These are phyloP conservation scores for Suillus hirtellus DNA, from an alignment of 768 basidiomycete species.

Conservation along the genomic window DNA sequence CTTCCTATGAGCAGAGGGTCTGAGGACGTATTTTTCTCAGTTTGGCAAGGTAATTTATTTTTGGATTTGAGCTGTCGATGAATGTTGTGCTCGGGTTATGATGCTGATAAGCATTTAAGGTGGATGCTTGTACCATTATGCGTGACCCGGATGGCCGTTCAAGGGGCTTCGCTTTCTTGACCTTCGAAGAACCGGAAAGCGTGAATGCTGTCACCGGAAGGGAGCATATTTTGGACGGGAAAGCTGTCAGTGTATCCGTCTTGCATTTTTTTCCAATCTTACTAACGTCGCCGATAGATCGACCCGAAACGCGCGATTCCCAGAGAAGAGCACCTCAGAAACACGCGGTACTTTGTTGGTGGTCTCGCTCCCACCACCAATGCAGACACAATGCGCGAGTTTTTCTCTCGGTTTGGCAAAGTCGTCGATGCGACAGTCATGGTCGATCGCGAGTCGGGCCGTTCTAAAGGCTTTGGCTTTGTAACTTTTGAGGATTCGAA, in stretches of 20 bases:
- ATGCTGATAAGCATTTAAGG: constrained; percentile 38
- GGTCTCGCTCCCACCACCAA: constrained; percentile 69
- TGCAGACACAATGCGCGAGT: constrained; percentile 67
- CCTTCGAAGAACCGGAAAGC: constrained; percentile 67
- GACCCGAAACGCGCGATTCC: constrained; percentile 89
- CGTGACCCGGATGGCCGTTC: constrained; percentile 75
- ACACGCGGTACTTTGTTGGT: constrained; percentile 82
- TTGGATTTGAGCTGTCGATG: background rate
- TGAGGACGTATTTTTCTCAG: constrained; percentile 73
- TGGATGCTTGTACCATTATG: constrained; percentile 86
- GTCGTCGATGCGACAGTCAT: constrained; percentile 86
- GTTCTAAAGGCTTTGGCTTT: constrained; percentile 85
- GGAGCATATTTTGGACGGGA: constrained; percentile 76
- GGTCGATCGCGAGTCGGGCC: constrained; percentile 74
- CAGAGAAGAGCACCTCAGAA: constrained; percentile 72
- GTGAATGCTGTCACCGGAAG: constrained; percentile 66
- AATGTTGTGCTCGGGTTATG: background rate
- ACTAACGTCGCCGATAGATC: constrained; percentile 48
- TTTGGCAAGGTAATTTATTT: constrained; percentile 63
- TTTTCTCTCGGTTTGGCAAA: constrained; percentile 72
- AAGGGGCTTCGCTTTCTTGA: constrained; percentile 83
- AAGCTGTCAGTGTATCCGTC: constrained; percentile 51
- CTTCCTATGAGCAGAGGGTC: constrained; percentile 47
- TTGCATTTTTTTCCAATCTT: constrained; percentile 6
- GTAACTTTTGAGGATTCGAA: constrained; percentile 74